Evolutionary conservation across 2,329 filamentous ascomycete species (phyloP), one percentile per base, ranked within the genome.

Genomic region (Podosphaera fusca): DNA sequence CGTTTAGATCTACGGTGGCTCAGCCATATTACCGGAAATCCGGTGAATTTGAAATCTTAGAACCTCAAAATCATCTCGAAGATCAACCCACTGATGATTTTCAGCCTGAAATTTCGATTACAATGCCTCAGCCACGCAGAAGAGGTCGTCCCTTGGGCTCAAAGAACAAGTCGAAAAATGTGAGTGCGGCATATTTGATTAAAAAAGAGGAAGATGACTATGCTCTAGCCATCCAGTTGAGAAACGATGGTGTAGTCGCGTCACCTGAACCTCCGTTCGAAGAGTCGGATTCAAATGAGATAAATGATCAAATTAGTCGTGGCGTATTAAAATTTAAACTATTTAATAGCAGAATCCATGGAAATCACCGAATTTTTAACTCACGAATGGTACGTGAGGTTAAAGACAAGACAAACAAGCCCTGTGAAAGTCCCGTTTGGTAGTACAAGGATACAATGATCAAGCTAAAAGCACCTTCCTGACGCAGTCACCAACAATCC

Each of bases 401-500:
- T 31, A 55, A 55, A 46, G 35, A 29, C 3, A 33, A 45, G n/a
- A 40, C 12, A 7, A 42, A 12, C 40, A 55, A 46, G 3, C 36
- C 55, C 35, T 57, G 31, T 21, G 47, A 57, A 57, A 57, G 34
- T 57, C 55, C 30, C 34, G 55, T 9, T 21, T 57, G 8, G 47
- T 42, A 3, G 29, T 59, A 4, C 57, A 60, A 50, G 57, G 12
- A 10, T 59, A 59, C 38, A 57, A 60, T 10, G 59, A 60, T 36
- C 7, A 57, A 4, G 55, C 47, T 45, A 60, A 60, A 38, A 12
- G 55, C 1, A 30, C 33, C n/a, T 53, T 59, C 46, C 47, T 60
- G n/a, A 60, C 59, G 4, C 49, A 58, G 49, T 60, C 58, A n/a
- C 54, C 50, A 7, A 60, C 57, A 14, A 57, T 58, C n/a, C 57